Evolutionary conservation across 441 rosid species (phyloP).

Genomic region (Pelargonium myrrhifolium): DNA sequence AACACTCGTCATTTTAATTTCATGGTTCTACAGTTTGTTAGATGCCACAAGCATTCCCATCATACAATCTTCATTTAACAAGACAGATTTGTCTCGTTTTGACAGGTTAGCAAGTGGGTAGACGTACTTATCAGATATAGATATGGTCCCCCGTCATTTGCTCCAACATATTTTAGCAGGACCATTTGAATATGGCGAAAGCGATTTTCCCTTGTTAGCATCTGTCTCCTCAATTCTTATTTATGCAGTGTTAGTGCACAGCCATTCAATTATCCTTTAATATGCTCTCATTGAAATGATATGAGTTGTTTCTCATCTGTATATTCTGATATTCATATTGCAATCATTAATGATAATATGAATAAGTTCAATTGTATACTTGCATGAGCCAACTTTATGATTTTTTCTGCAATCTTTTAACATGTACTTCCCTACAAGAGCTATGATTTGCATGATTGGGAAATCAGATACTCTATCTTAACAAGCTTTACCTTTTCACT

Average conservation of each 20-base stretch:
- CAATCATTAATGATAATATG: background rate
- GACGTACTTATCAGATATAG: conserved; percentile 6
- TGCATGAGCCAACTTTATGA: background rate
- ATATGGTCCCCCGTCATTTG: conserved; percentile 13
- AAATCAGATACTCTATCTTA: background rate
- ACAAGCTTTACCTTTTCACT: background rate
- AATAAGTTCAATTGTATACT: background rate
- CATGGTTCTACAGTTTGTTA: background rate
- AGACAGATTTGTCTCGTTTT: background rate
- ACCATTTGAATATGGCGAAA: conserved; percentile 12
- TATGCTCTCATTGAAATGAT: background rate
- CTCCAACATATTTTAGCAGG: background rate
- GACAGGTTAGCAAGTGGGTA: conserved; percentile 15
- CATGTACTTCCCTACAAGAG: background rate
- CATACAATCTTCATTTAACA: conserved; percentile 5
- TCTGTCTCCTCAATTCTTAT: background rate
- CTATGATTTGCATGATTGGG: no score
- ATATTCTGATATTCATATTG: background rate
- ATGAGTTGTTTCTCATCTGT: background rate
- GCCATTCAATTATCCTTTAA: background rate
- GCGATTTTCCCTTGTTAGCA: background rate
- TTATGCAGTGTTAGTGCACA: background rate
- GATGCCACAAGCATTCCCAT: background rate
- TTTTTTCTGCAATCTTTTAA: background rate
- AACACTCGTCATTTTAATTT: background rate